Evolutionary conservation across 108 stramenopile species (phyloP).

Genomic region (Cylindrotheca fusiformis): DNA sequence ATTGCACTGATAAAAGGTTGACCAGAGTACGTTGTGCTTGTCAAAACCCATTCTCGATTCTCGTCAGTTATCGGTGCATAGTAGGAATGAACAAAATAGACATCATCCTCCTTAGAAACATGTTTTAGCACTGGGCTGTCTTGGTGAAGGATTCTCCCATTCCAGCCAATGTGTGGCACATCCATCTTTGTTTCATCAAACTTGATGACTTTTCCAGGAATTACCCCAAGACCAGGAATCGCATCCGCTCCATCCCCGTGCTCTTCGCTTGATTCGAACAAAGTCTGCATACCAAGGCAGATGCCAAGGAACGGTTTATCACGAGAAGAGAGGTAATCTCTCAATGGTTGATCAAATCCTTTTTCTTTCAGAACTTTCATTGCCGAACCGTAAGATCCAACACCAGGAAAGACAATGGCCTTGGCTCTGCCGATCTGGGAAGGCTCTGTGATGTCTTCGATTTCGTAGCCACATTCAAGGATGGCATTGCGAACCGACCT

Average conservation of each 20-base stretch:
- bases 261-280: conserved; percentile 95
- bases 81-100: conserved; percentile 98
- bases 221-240: conserved; percentile 87
- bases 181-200: conserved; percentile 72
- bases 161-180: conserved; percentile 99
- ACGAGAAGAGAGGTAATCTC: conserved; percentile 58
- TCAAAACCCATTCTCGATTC: conserved; percentile 86
- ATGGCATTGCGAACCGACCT: conserved; percentile 93
- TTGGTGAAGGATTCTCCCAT: conserved; percentile 84
- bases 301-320: conserved; percentile 95
- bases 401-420: conserved; percentile 94
- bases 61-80: conserved; percentile 77
- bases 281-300: conserved; percentile 98
- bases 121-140: conserved; percentile 68
- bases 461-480: conserved; percentile 73
- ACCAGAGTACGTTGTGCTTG: conserved; percentile 86
- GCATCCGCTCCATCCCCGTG: conserved; percentile 44
- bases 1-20: conserved; percentile 85
- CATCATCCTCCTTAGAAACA: conserved; percentile 45
- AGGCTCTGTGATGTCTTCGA: conserved; percentile 78
- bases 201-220: conserved; percentile 86
- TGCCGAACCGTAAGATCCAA: conserved; percentile 84
- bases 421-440: conserved; percentile 83
- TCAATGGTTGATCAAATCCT: conserved; percentile 83
- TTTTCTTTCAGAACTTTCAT: conserved; percentile 66